These are phyloP conservation scores for Ilyonectria sp. DNA, from an alignment of 2,329 filamentous ascomycete species.

Conservation along the genomic window DNA sequence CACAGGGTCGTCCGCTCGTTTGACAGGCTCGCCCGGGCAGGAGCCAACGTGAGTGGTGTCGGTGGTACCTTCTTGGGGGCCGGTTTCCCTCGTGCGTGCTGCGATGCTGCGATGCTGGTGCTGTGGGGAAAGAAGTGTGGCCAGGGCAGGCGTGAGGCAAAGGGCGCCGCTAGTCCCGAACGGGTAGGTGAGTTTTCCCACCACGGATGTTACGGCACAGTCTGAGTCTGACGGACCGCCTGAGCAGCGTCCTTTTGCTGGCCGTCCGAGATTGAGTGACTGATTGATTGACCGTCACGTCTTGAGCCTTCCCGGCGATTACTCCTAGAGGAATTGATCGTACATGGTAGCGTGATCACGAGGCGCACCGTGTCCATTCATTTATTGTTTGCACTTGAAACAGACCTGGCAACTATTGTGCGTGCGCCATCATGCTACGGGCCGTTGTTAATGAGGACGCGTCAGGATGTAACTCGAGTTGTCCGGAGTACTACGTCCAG, in stretches of 20 bases:
- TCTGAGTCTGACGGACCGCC: constrained; percentile 17
- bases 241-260: not conserved
- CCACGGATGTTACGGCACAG: constrained; percentile 40
- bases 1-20: constrained; percentile 12
- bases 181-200: constrained; percentile 41
- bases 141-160: constrained; percentile 12
- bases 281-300: not conserved
- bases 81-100: not conserved
- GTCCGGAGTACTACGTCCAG: constrained; percentile 1
- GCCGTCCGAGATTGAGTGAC: constrained; percentile 26
- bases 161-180: constrained; percentile 41
- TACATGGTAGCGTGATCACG: constrained; percentile 6
- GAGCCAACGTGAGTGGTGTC: constrained; percentile 11
- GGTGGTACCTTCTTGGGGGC: constrained; percentile 5
- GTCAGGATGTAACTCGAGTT: not conserved
- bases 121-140: constrained; percentile 27
- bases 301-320: constrained; percentile 5
- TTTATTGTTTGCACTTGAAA: not conserved
- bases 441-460: constrained; percentile 1
- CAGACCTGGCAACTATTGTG: no score
- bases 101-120: constrained; percentile 1
- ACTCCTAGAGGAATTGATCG: constrained; percentile 9
- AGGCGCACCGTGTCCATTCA: not conserved
- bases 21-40: constrained; percentile 18
- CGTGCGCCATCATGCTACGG: not conserved